A percentile compares a stretch with the other conserved stretches of the same genome.
Evolutionary conservation across 2,329 filamentous ascomycete species (phyloP).

Genomic region (Trichoderma koningii): DNA sequence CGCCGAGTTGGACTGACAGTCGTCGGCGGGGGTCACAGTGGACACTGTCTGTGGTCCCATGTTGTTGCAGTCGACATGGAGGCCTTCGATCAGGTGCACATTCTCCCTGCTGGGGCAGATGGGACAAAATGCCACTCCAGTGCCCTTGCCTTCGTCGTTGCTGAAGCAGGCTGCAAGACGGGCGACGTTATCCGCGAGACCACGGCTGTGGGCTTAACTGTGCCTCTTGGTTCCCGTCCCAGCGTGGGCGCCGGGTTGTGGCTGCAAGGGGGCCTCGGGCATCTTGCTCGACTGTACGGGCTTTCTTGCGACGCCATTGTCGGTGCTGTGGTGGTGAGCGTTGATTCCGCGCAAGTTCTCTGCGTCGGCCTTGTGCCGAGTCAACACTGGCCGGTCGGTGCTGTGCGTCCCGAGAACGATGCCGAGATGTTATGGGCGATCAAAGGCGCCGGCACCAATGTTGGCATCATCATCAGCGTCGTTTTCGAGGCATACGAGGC

Average conservation of each 20-base stretch:
- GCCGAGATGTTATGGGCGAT: conserved; percentile 59
- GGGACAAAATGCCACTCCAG: conserved; percentile 27
- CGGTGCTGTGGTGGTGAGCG: conserved; percentile 60
- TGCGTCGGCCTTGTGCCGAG: conserved; percentile 55
- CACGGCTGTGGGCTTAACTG: conserved; percentile 51
- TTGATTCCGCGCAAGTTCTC: conserved; percentile 50
- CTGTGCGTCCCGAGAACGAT: conserved; percentile 50
- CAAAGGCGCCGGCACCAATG: conserved; percentile 61
- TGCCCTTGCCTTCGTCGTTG: conserved; percentile 48
- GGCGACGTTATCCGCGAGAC: conserved; percentile 54
- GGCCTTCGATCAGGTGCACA: conserved; percentile 53
- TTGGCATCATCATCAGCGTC: conserved; percentile 59
- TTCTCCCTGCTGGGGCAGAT: conserved; percentile 39
- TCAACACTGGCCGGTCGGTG: conserved; percentile 44
- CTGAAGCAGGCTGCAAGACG: conserved; percentile 57
- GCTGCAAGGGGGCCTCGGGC: conserved; percentile 67
- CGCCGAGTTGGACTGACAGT: conserved; percentile 50
- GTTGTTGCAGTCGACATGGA: conserved; percentile 61
- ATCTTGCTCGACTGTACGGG: conserved; percentile 56
- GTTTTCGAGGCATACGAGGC: conserved; percentile 51
- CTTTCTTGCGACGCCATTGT: conserved; percentile 62
- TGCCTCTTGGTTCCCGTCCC: conserved; percentile 62
- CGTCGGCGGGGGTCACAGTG: conserved; percentile 61
- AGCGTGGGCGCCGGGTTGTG: conserved; percentile 65
- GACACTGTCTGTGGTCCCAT: conserved; percentile 56